A percentile compares a stretch with the other conserved stretches of the same genome.
Conservation (phyloP, 2,329 filamentous ascomycete genomes). For the Thermoascus crustaceus region DNA sequence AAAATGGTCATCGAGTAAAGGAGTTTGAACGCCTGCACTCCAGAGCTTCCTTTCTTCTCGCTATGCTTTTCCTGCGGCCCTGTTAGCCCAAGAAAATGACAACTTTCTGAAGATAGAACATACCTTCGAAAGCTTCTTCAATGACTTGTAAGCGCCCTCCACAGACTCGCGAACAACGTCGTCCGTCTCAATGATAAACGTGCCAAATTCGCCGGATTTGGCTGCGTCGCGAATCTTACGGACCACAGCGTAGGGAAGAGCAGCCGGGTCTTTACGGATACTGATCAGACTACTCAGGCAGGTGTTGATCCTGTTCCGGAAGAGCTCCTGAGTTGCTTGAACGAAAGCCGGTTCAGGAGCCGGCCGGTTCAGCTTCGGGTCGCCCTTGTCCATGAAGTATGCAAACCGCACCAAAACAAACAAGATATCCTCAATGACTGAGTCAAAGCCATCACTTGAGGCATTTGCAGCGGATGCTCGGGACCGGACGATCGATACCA, state of each 20-base stretch:
- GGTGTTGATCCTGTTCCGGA: slow-evolving; percentile 48
- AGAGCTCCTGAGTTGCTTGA: slow-evolving; percentile 41
- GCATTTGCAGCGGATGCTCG: slow-evolving; percentile 26
- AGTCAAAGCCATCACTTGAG: slow-evolving; percentile 28
- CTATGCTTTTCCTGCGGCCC: slow-evolving; percentile 46
- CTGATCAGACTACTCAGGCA: slow-evolving; percentile 45
- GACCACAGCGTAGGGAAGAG: slow-evolving; percentile 33
- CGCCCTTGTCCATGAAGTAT: slow-evolving; percentile 39
- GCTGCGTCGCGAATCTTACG: slow-evolving; percentile 32
- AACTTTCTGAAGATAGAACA: not conserved
- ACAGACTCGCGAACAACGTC: slow-evolving; percentile 35
- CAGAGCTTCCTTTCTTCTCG: slow-evolving; percentile 34
- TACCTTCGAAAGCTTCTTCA: slow-evolving; percentile 31
- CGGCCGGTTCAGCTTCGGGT: slow-evolving; percentile 15
- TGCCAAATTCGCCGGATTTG: slow-evolving; percentile 27
- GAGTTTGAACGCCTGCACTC: slow-evolving; percentile 61
- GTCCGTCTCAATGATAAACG: slow-evolving; percentile 43
- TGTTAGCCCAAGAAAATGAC: slow-evolving; percentile 9
- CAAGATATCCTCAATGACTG: slow-evolving; percentile 38
- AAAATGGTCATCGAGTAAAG: slow-evolving; percentile 78
- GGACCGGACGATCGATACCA: slow-evolving; percentile 43
- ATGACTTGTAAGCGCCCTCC: slow-evolving; percentile 34
- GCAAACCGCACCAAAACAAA: slow-evolving; percentile 41
- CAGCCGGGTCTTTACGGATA: slow-evolving; percentile 28
- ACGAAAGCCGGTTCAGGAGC: slow-evolving; percentile 39